phyloP scores from a whole-genome alignment of 1,139 yeast species.

The Lodderomyces metapsilosis region DNA sequence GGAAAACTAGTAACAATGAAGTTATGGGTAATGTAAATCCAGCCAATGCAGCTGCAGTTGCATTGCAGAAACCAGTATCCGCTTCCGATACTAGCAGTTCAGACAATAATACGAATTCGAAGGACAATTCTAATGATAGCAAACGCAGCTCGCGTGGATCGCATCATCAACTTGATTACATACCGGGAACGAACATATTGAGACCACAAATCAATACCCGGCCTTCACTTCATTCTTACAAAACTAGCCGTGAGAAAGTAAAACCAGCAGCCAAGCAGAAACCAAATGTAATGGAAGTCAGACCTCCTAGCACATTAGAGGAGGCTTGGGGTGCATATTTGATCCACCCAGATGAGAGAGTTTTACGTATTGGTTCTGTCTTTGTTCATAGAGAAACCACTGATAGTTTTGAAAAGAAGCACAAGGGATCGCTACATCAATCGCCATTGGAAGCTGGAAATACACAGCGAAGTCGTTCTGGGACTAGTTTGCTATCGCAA shows the following conservation, averaged over 20 bases:
- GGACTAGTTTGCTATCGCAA: conserved; percentile 45
- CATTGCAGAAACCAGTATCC: conserved; percentile 29
- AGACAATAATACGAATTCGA: conserved; percentile 14
- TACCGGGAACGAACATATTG: conserved; percentile 59
- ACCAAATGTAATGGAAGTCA: conserved; percentile 40
- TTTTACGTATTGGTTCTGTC: conserved; percentile 62
- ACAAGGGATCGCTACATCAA: conserved; percentile 57
- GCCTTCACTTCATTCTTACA: conserved; percentile 22
- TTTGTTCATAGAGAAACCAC: conserved; percentile 36
- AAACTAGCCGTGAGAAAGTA: not conserved
- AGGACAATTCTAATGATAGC: conserved; percentile 6
- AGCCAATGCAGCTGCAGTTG: conserved; percentile 48
- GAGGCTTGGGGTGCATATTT: conserved; percentile 66
- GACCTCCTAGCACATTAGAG: conserved; percentile 61
- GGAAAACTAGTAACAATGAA: conserved; percentile 2
- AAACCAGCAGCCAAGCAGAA: not conserved
- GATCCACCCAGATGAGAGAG: conserved; percentile 64
- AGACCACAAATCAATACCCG: conserved; percentile 51
- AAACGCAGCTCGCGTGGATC: conserved; percentile 7
- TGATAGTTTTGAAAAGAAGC: conserved; percentile 54
- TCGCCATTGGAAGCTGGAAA: conserved; percentile 52
- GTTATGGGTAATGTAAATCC: conserved; percentile 25
- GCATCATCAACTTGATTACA: conserved; percentile 28
- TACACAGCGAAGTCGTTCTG: conserved; percentile 20
- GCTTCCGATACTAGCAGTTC: conserved; percentile 16